phyloP scores from a whole-genome alignment of 306 rosid species.

The Luffa acutangula region DNA sequence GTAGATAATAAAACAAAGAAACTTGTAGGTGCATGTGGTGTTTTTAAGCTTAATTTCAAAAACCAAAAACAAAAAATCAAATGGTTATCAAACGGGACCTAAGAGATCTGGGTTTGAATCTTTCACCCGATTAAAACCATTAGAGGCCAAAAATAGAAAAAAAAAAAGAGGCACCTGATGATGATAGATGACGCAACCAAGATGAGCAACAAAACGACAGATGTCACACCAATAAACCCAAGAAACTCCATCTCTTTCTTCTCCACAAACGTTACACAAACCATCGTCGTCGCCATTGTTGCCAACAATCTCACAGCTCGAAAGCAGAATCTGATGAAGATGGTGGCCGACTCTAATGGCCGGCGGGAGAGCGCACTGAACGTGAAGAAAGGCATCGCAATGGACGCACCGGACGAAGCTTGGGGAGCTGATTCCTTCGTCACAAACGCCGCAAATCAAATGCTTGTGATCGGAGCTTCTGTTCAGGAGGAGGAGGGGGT shows the following conservation, averaged over 20 bases:
- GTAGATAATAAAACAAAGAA: no score
- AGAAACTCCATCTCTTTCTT: not conserved
- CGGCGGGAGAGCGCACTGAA: not conserved
- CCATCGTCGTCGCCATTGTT: not conserved
- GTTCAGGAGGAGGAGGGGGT: not conserved
- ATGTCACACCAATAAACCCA: not conserved
- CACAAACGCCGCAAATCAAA: not conserved
- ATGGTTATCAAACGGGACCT: no score
- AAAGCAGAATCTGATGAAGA: not conserved
- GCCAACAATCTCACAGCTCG: not conserved
- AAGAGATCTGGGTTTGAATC: no score
- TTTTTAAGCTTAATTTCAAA: no score
- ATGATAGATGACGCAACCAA: not conserved
- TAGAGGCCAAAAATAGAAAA: not conserved
- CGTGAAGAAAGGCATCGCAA: not conserved
- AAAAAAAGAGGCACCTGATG: not conserved
- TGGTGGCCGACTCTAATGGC: not conserved
- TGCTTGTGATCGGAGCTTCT: not conserved
- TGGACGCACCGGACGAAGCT: not conserved
- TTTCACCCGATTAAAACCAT: no score
- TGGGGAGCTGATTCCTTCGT: not conserved
- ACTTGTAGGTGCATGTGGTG: no score
- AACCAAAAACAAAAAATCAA: no score
- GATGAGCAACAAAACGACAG: not conserved
- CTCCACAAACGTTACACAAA: not conserved